A percentile compares a stretch with the other conserved stretches of the same genome.
Evolutionary conservation across 441 rosid species (phyloP).

Genomic region (Pelargonium myrrhifolium): DNA sequence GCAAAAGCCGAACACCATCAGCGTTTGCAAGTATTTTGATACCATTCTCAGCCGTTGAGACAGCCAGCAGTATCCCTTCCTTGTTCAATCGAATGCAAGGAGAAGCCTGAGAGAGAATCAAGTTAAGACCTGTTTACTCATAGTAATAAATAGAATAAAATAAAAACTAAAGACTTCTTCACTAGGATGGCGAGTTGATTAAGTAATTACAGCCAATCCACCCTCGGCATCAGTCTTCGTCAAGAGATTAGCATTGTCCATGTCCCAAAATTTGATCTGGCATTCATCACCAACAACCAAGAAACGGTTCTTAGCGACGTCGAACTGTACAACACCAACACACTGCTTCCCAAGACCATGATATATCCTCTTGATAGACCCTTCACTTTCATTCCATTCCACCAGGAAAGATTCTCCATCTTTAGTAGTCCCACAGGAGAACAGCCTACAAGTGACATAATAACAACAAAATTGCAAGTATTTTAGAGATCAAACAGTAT

Average conservation of each 20-base stretch:
- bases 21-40: slow-evolving; percentile 64
- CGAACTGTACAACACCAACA: slow-evolving; percentile 59
- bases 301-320: slow-evolving; percentile 58
- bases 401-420: slow-evolving; percentile 69
- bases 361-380: slow-evolving; percentile 52
- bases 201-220: slow-evolving; percentile 52
- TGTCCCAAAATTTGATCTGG: slow-evolving; percentile 64
- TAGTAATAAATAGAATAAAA: neutral
- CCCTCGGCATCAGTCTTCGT: slow-evolving; percentile 56
- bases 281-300: slow-evolving; percentile 75
- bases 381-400: slow-evolving; percentile 90
- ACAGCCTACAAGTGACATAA: slow-evolving; percentile 35
- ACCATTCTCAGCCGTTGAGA: slow-evolving; percentile 67
- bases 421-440: slow-evolving; percentile 74
- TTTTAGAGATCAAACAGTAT: neutral
- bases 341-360: slow-evolving; percentile 64
- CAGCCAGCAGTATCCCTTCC: slow-evolving; percentile 71
- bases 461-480: slow-evolving; percentile 17
- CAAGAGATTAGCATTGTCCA: slow-evolving; percentile 46
- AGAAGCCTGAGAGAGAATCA: slow-evolving; percentile 47
- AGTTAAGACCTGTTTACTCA: neutral
- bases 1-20: slow-evolving; percentile 59
- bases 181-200: neutral
- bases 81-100: slow-evolving; percentile 72
- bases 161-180: neutral